phyloP scores from a whole-genome alignment of 371 early-diverging fungal genomes.

The Haplosporangium sp. region DNA sequence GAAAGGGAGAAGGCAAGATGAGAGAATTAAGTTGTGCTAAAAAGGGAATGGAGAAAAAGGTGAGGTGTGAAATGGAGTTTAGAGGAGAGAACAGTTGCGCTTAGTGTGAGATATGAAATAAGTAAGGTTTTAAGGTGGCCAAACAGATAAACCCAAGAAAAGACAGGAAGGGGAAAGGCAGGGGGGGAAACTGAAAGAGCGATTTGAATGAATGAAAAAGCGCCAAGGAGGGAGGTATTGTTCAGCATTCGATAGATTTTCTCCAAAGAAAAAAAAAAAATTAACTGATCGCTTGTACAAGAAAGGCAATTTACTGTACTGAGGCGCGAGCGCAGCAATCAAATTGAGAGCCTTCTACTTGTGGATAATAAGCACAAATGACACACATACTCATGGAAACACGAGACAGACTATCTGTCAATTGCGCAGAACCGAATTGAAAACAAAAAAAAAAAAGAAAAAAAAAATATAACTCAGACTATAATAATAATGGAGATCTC shows the following conservation, averaged over 20 bases:
- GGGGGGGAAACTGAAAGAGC: neutral
- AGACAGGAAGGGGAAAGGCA: neutral
- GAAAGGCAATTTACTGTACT: conserved; percentile 17
- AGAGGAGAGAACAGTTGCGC: neutral
- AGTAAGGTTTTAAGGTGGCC: neutral
- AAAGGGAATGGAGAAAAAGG: neutral
- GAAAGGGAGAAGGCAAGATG: neutral
- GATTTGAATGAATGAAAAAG: neutral
- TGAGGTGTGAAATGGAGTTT: neutral
- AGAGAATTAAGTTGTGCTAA: neutral
- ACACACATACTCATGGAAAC: neutral
- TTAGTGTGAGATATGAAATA: neutral
- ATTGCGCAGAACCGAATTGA: neutral
- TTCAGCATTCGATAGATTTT: neutral
- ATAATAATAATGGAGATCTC: too few relatives aligned
- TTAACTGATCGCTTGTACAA: neutral
- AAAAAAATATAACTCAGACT: too few relatives aligned
- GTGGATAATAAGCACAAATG: neutral
- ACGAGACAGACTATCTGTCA: neutral
- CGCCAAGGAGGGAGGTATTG: too few relatives aligned
- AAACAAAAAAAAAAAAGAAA: too few relatives aligned
- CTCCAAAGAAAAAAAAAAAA: neutral
- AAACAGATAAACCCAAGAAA: neutral
- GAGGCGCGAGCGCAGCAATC: conserved; percentile 9
- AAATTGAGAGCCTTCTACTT: neutral